phyloP scores from a whole-genome alignment of 495 filamentous ascomycete species.

The Xylaria flabelliformis region DNA sequence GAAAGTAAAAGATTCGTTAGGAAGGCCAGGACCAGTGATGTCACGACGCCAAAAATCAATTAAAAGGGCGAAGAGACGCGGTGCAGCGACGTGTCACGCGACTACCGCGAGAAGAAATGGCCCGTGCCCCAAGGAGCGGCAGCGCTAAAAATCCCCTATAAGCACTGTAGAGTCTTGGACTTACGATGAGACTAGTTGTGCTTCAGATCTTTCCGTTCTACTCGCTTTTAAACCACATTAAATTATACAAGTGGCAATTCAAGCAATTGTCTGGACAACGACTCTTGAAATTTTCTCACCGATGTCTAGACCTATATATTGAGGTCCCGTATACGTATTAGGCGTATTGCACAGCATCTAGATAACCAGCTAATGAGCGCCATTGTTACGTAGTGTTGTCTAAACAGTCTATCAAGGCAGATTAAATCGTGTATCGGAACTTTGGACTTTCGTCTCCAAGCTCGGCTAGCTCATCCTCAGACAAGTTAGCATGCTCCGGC shows the following conservation, averaged over 20 bases:
- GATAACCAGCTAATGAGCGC: neutral
- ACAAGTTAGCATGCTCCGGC: slow-evolving; percentile 59
- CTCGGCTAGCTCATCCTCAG: slow-evolving; percentile 70
- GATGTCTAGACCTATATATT: neutral
- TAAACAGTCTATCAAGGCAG: neutral
- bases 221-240: neutral
- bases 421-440: slow-evolving; percentile 63
- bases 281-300: too few relatives aligned
- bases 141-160: neutral
- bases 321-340: neutral
- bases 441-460: slow-evolving; percentile 72
- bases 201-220: neutral
- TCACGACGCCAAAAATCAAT: slow-evolving; percentile 41
- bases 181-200: too few relatives aligned
- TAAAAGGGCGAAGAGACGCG: slow-evolving; percentile 34
- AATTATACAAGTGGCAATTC: neutral
- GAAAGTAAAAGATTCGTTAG: neutral
- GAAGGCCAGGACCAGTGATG: slow-evolving; percentile 32
- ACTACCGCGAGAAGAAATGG: neutral
- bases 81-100: slow-evolving; percentile 29
- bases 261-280: neutral
- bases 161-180: neutral
- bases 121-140: neutral
- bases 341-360: neutral
- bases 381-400: neutral